Base-by-base conservation (phyloP, 345 rosid species). In the Melaleuca quinquenervia region DNA sequence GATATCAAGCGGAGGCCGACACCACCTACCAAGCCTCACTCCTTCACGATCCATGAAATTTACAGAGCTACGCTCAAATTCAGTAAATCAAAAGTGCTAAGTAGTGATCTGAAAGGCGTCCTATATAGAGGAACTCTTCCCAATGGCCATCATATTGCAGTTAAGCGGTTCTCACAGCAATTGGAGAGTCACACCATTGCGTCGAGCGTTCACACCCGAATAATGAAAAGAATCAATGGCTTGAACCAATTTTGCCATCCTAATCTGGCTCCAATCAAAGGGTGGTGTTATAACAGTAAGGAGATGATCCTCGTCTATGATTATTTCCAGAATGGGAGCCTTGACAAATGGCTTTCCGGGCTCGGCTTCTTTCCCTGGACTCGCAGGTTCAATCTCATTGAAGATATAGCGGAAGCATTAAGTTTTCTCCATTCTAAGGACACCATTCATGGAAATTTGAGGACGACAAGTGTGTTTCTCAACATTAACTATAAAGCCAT, bases 311-410 rank as follows among this genome's bases (percentile, higher is more conserved):
- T 88, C 27, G 75, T 85, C 5, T 88, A 85, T 44, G 84, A 51
- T 22, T 88, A 85, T 76, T 83, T 45, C 56, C 89, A 50, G 36
- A 88, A 88, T 55, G 89, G 89, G 48, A 88, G 86, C 74, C 87
- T 88, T 26, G 85, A 85, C 24, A 86, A 50, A 58, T 88, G 89
- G 87, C 86, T 87, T 21, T 60, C 80, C 18, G 83, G 89, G 26
- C 26, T 78, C 21, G 86, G 89, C 5, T 82, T 50, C 51, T 87
- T 88, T 83, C 84, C 89, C n/a, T 88, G 89, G 89, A 75, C 56
- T 54, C 82, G 80, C 12, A 50, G 86, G 62, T 83, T 83, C 55
- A 56, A 83, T 45, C 49, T 85, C 62, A 58, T 88, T 11, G 80
- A 55, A 76, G 86, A 85, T 27, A 29, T 76, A 21, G 89, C 84